Evolutionary conservation across 352 stramenopile species (phyloP), one percentile per base, ranked within the genome.

Genomic region (Thalassiosira oceanica): DNA sequence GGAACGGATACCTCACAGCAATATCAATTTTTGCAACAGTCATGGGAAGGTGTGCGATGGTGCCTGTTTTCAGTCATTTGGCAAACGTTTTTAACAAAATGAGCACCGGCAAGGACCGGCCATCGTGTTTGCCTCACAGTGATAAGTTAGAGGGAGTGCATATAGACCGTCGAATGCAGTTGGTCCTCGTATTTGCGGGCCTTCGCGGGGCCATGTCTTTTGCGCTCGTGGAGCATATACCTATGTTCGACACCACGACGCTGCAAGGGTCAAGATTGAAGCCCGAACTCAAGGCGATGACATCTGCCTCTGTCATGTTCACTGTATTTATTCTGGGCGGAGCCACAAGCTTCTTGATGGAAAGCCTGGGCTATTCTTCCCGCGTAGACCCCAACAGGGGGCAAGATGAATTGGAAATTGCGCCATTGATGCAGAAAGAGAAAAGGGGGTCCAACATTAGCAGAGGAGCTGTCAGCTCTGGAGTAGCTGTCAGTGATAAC

Each of bases 191-290:
- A 20, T 75, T 90, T 15, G 74, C 83, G 16, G 85, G 85, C 18
- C 65, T 92, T 1, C 70, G 85, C 23, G 85, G 85, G 21, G 85
- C 83, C n/a, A 85, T 92, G 26, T 85, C 71, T 18, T 88, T 91
- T 70, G 83, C 85, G 18, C 69, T 92, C 10, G 82, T 91, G 5
- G 81, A 90, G 54, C 86, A 85, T 53, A 83, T 92, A 56, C 83
- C 83, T 6, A 66, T 91, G 1, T 92, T 80, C 57, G 68, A 92
- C 57, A 60, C 69, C 13, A 83, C 84, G 11, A 86, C 65, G 18
- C 65, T 76, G 26, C 56, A 67, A 24, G 85, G 85, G 56, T 88
- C 80, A 10, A 31, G 84, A 15, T 83, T 79, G 23, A 92, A 92
- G 60, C 62, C 68, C 33, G 70, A 87, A 43, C 41, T 92, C 11